These are phyloP conservation scores for Ambispora gerdemannii DNA, from an alignment of 192 early-diverging fungal genomes.

Conservation along the genomic window DNA sequence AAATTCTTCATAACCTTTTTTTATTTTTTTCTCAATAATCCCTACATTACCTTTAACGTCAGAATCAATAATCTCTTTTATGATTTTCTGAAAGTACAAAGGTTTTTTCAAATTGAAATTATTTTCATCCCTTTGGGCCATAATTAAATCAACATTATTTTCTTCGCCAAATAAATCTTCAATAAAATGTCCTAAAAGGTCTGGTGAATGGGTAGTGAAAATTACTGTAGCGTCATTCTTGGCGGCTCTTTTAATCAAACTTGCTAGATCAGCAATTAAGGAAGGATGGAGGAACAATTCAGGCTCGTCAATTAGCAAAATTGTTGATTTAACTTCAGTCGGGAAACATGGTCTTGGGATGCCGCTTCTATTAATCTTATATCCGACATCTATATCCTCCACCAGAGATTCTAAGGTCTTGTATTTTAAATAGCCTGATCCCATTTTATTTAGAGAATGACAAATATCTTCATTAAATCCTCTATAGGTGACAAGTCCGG, in stretches of 20 bases:
- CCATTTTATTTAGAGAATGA: slow-evolving; percentile 2
- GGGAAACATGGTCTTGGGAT: background rate
- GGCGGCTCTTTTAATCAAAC: slow-evolving; percentile 2
- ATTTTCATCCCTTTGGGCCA: background rate
- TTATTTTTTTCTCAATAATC: slow-evolving; percentile 3
- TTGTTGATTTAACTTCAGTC: background rate
- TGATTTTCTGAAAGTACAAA: slow-evolving; percentile 1
- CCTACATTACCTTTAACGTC: background rate
- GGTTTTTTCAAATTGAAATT: slow-evolving; percentile 2
- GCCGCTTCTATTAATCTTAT: background rate
- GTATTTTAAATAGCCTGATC: slow-evolving; percentile 1
- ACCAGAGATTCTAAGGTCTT: slow-evolving; percentile 2
- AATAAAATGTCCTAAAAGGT: slow-evolving; percentile 1
- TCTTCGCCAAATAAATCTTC: background rate
- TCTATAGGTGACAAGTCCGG: background rate
- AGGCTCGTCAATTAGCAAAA: slow-evolving; percentile 2
- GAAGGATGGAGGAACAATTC: slow-evolving; percentile 2
- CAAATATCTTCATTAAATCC: slow-evolving; percentile 1
- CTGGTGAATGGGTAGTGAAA: background rate
- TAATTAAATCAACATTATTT: slow-evolving; percentile 3
- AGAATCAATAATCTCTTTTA: slow-evolving; percentile 2
- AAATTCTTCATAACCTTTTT: slow-evolving; percentile 2
- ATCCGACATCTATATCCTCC: background rate
- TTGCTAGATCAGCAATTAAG: slow-evolving; percentile 1
- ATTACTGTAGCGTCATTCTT: background rate